Base-by-base conservation (phyloP, 2,329 filamentous ascomycete genomes). In the Parascedosporium putredinis region DNA sequence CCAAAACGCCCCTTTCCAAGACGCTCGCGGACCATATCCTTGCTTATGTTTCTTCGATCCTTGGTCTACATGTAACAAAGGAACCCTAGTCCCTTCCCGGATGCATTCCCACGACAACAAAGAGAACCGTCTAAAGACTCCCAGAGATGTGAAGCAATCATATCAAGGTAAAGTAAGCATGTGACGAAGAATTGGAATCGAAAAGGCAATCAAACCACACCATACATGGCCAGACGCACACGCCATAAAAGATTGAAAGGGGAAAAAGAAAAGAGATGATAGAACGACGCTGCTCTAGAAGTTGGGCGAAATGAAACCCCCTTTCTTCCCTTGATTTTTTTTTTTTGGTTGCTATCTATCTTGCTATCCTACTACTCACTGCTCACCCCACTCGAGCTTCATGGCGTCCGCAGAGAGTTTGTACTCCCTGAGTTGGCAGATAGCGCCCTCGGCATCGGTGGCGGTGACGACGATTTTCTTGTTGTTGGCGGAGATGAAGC, bases 391-490 rank as follows among this genome's bases (percentile, higher is more conserved):
- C 52, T 88, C 74, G 65, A 97, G 68, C 59, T 90, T 83, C 63
- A 88, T 88, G 47, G 87, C 78, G 8, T 84, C 85, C 56, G 82
- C 74, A 1, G 86, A 84, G 43, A 84, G 78, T 67, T 80, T 78
- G 69, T 98, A 98, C 31, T 84, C 74, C 53, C 70, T 75, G 64
- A 98, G 69, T 42, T 75, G 76, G 54, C 72, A 67, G 55, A 95
- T 74, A 12, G 90, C 88, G 50, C 86, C 83, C 42, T 86, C 81
- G 1, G 85, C 77, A 45, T 75, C 79, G 58, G 74, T 75, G 5
- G 87, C 88, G 62, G 91, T 86, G 1, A 85, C 81, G 57, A 97
- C 68, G 55, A 98, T 97, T 9, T 76, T 72, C 45, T 76, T 79
- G 66, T 90, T 91, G 18, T 71, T 78, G 29, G 72, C 66, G 49